These are phyloP conservation scores for Lasiosphaeriaceae sp. DNA, from an alignment of 495 filamentous ascomycete genomes.

Conservation along the genomic window DNA sequence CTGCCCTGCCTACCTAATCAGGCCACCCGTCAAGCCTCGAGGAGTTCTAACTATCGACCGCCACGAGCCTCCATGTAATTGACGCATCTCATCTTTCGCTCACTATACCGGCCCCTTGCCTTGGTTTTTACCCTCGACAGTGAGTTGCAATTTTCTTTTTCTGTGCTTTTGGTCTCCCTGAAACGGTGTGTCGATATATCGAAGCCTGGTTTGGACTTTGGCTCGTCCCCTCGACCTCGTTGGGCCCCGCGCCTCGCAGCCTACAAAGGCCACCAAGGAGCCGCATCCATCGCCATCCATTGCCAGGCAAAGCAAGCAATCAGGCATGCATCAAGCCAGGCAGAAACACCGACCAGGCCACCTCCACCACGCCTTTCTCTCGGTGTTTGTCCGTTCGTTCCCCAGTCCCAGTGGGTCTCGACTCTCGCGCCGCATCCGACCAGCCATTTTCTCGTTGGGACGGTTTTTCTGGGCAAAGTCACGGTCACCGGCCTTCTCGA, in stretches of 20 bases:
- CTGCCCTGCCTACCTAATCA: background rate
- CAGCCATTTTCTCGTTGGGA: background rate
- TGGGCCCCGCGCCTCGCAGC: constrained; percentile 2
- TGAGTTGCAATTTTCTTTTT: constrained; percentile 1
- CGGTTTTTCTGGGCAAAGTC: background rate
- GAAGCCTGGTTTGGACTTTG: too few relatives aligned
- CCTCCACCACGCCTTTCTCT: background rate
- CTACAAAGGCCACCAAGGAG: constrained; percentile 11
- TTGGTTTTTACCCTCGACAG: background rate
- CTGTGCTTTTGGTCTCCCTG: constrained; percentile 5
- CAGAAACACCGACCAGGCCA: constrained; percentile 1
- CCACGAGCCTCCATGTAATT: constrained; percentile 6
- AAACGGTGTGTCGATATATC: constrained; percentile 7
- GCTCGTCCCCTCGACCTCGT: background rate
- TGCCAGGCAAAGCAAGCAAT: background rate
- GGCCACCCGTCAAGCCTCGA: background rate
- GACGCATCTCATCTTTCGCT: background rate
- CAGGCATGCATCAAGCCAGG: background rate
- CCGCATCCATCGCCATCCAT: constrained; percentile 9
- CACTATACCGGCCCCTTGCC: constrained; percentile 1
- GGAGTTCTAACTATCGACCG: background rate
- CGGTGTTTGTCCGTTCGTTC: background rate
- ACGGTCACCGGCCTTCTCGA: background rate
- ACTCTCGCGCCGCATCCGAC: constrained; percentile 3
- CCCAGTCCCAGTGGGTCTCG: background rate